Percentiles rank a stretch among this genome's conserved stretches.
Evolutionary conservation across 805 yeast genomes (phyloP).

Genomic region (Metschnikowia gruessii): DNA sequence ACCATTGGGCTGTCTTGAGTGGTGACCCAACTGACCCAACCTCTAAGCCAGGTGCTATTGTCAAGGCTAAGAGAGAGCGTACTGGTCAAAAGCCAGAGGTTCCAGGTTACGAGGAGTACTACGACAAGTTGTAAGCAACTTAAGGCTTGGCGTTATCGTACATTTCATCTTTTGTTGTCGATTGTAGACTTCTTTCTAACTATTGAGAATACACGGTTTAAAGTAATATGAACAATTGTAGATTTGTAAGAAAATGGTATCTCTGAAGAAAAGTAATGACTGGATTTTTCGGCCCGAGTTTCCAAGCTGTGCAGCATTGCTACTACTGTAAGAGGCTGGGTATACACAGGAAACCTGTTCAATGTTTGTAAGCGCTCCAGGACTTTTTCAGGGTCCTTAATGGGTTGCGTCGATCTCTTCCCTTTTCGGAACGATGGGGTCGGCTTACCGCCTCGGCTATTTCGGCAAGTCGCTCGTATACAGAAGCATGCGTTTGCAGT

Average conservation of each 20-base stretch:
- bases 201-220: conserved; percentile 16
- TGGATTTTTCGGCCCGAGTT: too few species aligned
- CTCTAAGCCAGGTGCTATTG: conserved; percentile 61
- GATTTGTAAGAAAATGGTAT: too few species aligned
- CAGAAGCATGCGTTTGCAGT: not conserved
- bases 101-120: conserved; percentile 99
- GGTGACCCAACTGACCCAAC: conserved; percentile 91
- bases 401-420: conserved; percentile 6
- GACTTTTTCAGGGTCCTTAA: conserved; percentile 1
- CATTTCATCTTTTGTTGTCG: conserved; percentile 16
- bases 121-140: conserved; percentile 71
- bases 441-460: not conserved
- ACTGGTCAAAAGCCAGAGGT: conserved; percentile 95
- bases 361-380: conserved; percentile 1
- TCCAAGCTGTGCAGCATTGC: too few species aligned
- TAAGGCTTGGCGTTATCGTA: conserved; percentile 12
- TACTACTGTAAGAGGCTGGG: too few species aligned
- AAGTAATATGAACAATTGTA: not conserved
- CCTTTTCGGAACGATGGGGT: conserved; percentile 5
- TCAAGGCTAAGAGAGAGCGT: conserved; percentile 75
- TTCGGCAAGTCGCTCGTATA: conserved; percentile 9
- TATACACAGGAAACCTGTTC: conserved; percentile 1
- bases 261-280: too few species aligned
- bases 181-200: conserved; percentile 12
- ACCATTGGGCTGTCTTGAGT: conserved; percentile 90